Evolutionary conservation across 345 rosid species (phyloP).

Genomic region (Geranium rotundifolium): DNA sequence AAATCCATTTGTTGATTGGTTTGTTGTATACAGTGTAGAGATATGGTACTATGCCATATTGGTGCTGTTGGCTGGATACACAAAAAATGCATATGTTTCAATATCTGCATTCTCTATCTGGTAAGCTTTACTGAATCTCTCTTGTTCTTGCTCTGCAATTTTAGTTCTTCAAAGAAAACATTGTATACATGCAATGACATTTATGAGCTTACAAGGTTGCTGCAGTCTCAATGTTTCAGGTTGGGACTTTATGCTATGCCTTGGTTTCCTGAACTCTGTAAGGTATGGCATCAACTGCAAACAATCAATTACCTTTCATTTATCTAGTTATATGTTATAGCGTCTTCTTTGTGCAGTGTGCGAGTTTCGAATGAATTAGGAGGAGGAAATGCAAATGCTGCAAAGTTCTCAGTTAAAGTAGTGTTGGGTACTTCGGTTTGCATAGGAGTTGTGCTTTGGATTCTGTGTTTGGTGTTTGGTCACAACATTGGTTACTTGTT

Average conservation of each 20-base stretch:
- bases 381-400: conserved; percentile 25
- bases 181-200: neutral
- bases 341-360: conserved; percentile 18
- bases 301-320: neutral
- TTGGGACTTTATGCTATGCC: conserved; percentile 26
- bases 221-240: conserved; percentile 28
- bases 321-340: neutral
- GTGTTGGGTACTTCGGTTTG: conserved; percentile 7
- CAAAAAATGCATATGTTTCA: conserved; percentile 21
- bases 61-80: conserved; percentile 28
- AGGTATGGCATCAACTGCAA: conserved; percentile 7
- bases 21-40: conserved; percentile 18
- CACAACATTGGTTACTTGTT: conserved; percentile 20
- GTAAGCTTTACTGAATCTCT: conserved; percentile 6
- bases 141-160: neutral
- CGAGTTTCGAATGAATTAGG: conserved; percentile 46
- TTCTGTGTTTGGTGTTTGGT: conserved; percentile 23
- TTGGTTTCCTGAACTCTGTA: conserved; percentile 24
- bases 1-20: too few species aligned
- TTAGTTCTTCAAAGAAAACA: too few species aligned
- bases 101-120: conserved; percentile 34
- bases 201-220: neutral
- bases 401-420: conserved; percentile 26
- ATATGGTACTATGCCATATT: conserved; percentile 26
- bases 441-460: conserved; percentile 21